These are phyloP conservation scores for Xylariaceae sp. DNA, from an alignment of 2,329 filamentous ascomycete genomes.

Conservation along the genomic window DNA sequence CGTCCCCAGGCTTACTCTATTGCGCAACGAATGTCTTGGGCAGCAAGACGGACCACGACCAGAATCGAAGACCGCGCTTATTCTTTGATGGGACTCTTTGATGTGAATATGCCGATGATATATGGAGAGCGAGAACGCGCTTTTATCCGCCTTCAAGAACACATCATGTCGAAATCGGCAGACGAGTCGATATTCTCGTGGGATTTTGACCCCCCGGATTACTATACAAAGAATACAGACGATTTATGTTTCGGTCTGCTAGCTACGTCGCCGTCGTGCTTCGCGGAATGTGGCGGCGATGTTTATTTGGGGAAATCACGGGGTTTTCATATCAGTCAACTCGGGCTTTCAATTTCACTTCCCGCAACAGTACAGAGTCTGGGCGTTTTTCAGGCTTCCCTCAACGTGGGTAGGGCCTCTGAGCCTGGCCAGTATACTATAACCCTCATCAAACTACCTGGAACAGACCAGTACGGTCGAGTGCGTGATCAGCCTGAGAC, in stretches of 20 bases:
- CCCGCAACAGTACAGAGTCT: not conserved
- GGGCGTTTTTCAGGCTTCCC: not conserved
- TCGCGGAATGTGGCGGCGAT: not conserved
- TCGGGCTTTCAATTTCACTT: not conserved
- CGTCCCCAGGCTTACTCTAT: not conserved
- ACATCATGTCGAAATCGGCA: constrained; percentile 2
- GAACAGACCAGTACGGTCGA: not conserved
- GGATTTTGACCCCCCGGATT: not conserved
- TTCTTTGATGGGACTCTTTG: constrained; percentile 2
- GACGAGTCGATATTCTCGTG: not conserved
- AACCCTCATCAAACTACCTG: not conserved
- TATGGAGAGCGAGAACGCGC: constrained; percentile 1
- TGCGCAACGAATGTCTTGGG: constrained; percentile 1
- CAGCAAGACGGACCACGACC: not conserved
- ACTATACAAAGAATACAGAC: not conserved
- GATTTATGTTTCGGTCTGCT: not conserved
- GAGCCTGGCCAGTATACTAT: not conserved
- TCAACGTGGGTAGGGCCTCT: not conserved
- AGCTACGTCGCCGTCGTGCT: not conserved
- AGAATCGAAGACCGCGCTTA: constrained; percentile 2
- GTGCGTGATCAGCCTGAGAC: not conserved
- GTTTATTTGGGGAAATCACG: not conserved
- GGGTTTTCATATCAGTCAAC: not conserved
- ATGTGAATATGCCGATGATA: constrained; percentile 5
- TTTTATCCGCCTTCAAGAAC: constrained; percentile 3